Percentiles rank a stretch among this genome's conserved stretches.
Evolutionary conservation across 2,329 filamentous ascomycete genomes (phyloP).

Genomic region (Aspergillus sp.): DNA sequence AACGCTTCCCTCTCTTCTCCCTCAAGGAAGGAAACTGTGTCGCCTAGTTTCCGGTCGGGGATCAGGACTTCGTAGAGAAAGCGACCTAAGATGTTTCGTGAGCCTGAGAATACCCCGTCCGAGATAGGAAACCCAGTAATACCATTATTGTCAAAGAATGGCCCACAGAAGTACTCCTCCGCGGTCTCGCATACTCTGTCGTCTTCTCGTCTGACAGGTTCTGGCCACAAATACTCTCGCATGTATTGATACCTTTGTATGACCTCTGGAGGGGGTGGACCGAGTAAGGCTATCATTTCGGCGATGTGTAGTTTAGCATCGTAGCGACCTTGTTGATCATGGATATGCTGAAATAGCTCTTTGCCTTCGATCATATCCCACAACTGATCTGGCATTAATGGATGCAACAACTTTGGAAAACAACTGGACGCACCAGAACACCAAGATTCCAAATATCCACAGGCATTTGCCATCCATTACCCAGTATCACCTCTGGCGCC

Average conservation of each 20-base stretch:
- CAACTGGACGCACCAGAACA: conserved; percentile 23
- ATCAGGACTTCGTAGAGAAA: conserved; percentile 28
- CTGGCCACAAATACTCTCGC: conserved; percentile 22
- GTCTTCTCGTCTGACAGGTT: conserved; percentile 22
- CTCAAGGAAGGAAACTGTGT: conserved; percentile 20
- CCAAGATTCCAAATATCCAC: conserved; percentile 38
- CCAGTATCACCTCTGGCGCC: conserved; percentile 35
- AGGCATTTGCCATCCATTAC: conserved; percentile 30
- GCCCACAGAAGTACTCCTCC: conserved; percentile 30
- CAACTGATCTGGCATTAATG: conserved; percentile 20
- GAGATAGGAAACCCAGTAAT: conserved; percentile 11
- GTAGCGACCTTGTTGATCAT: conserved; percentile 29
- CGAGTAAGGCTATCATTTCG: conserved; percentile 38
- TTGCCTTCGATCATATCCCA: conserved; percentile 33
- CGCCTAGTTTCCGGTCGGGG: conserved; percentile 21
- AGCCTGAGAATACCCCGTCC: conserved; percentile 12
- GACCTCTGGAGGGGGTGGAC: conserved; percentile 30
- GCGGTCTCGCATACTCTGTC: conserved; percentile 24
- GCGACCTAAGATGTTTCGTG: conserved; percentile 19
- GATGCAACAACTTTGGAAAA: conserved; percentile 10
- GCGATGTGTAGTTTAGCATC: conserved; percentile 33
- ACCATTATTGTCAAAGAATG: conserved; percentile 30
- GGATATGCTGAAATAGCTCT: conserved; percentile 30
- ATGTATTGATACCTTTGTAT: conserved; percentile 28
- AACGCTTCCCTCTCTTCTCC: conserved; percentile 24